phyloP scores from a whole-genome alignment of 345 rosid species.

The Eucalyptus tenuipes region DNA sequence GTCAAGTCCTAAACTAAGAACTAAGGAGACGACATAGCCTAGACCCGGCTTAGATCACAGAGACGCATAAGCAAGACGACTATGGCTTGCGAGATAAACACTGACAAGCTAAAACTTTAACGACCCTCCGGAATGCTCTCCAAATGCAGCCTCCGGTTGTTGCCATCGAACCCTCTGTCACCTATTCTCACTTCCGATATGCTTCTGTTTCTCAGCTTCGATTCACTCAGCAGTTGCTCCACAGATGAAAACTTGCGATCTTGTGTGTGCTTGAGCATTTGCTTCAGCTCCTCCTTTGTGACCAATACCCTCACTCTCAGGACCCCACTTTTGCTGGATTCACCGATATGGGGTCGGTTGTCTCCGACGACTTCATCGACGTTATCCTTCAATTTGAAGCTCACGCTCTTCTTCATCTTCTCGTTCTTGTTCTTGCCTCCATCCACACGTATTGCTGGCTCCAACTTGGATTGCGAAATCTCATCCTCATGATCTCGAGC shows the following conservation, averaged over 20 bases:
- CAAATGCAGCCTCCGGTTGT: slow-evolving; percentile 41
- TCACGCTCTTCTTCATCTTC: slow-evolving; percentile 5
- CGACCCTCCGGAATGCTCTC: slow-evolving; percentile 56
- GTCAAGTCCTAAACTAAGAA: neutral
- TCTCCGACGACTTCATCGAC: neutral
- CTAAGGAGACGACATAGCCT: neutral
- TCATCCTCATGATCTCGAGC: neutral
- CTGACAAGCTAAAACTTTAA: neutral
- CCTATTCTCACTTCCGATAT: neutral
- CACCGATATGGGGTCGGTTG: neutral
- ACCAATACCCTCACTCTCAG: slow-evolving; percentile 49
- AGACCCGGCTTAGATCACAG: neutral
- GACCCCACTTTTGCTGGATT: neutral
- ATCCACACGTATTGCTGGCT: neutral
- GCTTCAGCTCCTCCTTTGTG: slow-evolving; percentile 51
- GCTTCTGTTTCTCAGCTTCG: slow-evolving; percentile 25
- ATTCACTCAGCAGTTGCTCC: slow-evolving; percentile 30
- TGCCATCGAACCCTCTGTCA: neutral
- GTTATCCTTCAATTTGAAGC: slow-evolving; percentile 8
- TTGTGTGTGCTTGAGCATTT: slow-evolving; percentile 18
- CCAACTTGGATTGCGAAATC: neutral
- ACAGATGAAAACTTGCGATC: slow-evolving; percentile 5
- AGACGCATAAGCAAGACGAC: neutral
- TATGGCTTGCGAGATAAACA: neutral
- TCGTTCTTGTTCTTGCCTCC: neutral